phyloP scores from a whole-genome alignment of 129 eudicot genomes.

The Helianthus annuus region DNA sequence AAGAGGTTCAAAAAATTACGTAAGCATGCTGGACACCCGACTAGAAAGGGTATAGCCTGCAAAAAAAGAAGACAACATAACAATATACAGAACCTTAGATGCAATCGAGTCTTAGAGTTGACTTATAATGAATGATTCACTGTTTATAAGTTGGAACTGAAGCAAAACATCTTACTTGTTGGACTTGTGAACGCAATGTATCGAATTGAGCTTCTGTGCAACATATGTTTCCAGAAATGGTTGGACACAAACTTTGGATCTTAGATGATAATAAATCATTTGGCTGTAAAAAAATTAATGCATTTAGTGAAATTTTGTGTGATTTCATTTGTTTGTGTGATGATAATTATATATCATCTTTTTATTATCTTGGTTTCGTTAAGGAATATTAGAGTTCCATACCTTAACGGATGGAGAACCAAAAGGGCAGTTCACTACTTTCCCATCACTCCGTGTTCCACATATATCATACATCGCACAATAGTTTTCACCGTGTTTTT shows the following conservation, averaged over 20 bases:
- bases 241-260: slow-evolving; percentile 95
- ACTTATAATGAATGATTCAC: neutral
- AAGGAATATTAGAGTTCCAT: neutral
- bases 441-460: slow-evolving; percentile 90
- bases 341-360: neutral
- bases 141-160: neutral
- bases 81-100: neutral
- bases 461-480: slow-evolving; percentile 97
- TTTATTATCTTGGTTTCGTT: neutral
- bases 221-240: slow-evolving; percentile 92
- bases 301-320: slow-evolving; percentile 13
- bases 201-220: slow-evolving; percentile 92
- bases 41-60: slow-evolving; percentile 97
- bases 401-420: slow-evolving; percentile 87
- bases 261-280: slow-evolving; percentile 77
- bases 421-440: slow-evolving; percentile 86
- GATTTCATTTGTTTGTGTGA: neutral
- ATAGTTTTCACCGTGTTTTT: slow-evolving; percentile 62
- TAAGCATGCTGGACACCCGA: slow-evolving; percentile 99
- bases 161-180: slow-evolving; percentile 64
- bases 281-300: slow-evolving; percentile 53
- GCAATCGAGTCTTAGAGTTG: slow-evolving; percentile 15
- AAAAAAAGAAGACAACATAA: slow-evolving; percentile 30
- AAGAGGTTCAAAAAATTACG: slow-evolving; percentile 94
- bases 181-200: slow-evolving; percentile 86